A percentile compares a stretch with the other conserved stretches of the same genome.
Evolutionary conservation across 768 basidiomycete genomes (phyloP).

Genomic region (Suillus decipiens): DNA sequence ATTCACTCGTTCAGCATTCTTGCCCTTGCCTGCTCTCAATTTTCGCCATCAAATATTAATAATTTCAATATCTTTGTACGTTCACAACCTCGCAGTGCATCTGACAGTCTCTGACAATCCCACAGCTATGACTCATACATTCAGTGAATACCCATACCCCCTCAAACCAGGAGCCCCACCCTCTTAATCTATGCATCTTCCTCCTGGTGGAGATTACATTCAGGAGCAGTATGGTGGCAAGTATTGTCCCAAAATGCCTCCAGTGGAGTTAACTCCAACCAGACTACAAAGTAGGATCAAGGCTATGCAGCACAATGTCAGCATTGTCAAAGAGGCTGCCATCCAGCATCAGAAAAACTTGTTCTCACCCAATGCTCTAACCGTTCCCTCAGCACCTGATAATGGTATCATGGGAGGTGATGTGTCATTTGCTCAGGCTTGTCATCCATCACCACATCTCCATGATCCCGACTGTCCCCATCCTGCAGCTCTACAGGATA

Average conservation of each 20-base stretch:
- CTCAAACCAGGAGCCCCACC: neutral
- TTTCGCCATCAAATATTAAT: neutral
- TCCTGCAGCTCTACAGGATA: neutral
- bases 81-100: neutral
- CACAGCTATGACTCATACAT: neutral
- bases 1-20: too few species aligned
- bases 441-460: neutral
- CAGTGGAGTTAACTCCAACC: constrained; percentile 2
- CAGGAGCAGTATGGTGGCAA: neutral
- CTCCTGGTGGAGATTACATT: neutral
- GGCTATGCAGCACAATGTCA: neutral
- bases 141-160: neutral
- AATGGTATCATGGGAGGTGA: neutral
- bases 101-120: neutral
- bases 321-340: neutral
- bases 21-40: neutral
- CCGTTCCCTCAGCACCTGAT: neutral
- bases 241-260: neutral
- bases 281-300: neutral
- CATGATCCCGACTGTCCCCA: neutral
- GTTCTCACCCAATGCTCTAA: too few species aligned
- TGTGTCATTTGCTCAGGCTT: neutral
- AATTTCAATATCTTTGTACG: neutral
- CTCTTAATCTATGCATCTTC: neutral
- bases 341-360: too few species aligned